These are phyloP conservation scores for Fusarium brachygibbosum DNA, from an alignment of 2,329 filamentous ascomycete genomes.

Conservation along the genomic window DNA sequence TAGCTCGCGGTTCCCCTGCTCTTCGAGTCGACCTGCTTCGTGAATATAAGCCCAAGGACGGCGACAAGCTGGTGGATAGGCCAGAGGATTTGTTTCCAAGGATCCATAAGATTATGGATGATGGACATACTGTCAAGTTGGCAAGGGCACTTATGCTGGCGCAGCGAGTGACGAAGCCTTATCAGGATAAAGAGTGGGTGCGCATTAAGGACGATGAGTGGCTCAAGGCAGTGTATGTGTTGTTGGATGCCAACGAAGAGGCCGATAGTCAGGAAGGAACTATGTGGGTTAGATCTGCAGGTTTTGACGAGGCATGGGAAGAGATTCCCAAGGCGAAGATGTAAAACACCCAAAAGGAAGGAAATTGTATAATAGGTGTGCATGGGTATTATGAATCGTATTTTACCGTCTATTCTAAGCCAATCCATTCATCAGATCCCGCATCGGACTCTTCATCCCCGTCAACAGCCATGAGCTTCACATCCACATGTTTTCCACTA, in stretches of 20 bases:
- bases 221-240: conserved; percentile 71
- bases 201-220: conserved; percentile 70
- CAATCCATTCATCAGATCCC: conserved; percentile 63
- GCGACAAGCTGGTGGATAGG: conserved; percentile 60
- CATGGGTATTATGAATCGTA: conserved; percentile 47
- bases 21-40: conserved; percentile 71
- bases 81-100: conserved; percentile 63
- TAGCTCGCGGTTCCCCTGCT: conserved; percentile 73
- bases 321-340: conserved; percentile 50
- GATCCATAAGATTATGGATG: conserved; percentile 70
- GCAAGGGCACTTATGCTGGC: conserved; percentile 77
- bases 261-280: conserved; percentile 52
- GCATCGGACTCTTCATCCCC: conserved; percentile 53
- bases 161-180: conserved; percentile 64
- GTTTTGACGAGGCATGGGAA: conserved; percentile 76
- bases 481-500: conserved; percentile 43
- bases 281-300: conserved; percentile 72
- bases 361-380: conserved; percentile 24
- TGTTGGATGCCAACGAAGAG: conserved; percentile 71
- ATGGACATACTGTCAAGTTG: conserved; percentile 86
- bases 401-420: conserved; percentile 59
- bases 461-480: conserved; percentile 53
- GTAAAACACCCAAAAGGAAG: conserved; percentile 17
- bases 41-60: conserved; percentile 68
- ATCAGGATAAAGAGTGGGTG: conserved; percentile 62